These are phyloP conservation scores for Alternaria panax DNA, from an alignment of 2,329 filamentous ascomycete genomes.

Conservation along the genomic window DNA sequence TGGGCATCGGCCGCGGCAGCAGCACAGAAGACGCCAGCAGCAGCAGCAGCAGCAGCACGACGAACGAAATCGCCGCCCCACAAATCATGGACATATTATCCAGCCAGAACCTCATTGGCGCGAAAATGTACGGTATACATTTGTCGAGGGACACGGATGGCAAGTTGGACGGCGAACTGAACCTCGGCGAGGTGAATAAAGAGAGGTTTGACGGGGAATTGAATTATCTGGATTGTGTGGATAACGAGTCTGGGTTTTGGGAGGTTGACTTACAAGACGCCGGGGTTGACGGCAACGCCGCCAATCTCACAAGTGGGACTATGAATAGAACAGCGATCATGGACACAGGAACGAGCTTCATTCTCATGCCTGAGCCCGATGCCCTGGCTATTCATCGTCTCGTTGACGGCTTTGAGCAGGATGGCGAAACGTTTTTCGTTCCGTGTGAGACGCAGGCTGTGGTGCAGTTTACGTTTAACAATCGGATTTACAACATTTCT, in stretches of 20 bases:
- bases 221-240: conserved; percentile 66
- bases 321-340: conserved; percentile 69
- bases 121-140: conserved; percentile 75
- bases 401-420: conserved; percentile 67
- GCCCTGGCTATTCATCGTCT: conserved; percentile 71
- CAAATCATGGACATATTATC: conserved; percentile 72
- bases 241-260: conserved; percentile 69
- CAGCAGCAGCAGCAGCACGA: conserved; percentile 41
- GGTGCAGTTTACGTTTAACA: conserved; percentile 73
- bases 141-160: conserved; percentile 73
- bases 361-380: conserved; percentile 73
- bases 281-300: conserved; percentile 65
- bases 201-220: conserved; percentile 73
- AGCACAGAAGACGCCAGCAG: conserved; percentile 56
- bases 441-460: conserved; percentile 72
- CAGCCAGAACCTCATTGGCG: conserved; percentile 62
- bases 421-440: conserved; percentile 70
- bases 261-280: conserved; percentile 73
- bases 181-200: conserved; percentile 74
- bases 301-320: conserved; percentile 47
- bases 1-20: conserved; percentile 75
- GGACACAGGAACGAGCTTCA: conserved; percentile 83
- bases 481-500: conserved; percentile 70
- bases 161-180: conserved; percentile 75
- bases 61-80: conserved; percentile 58